A percentile compares a stretch with the other conserved stretches of the same genome.
Conservation (phyloP, 148 eudicot genomes). For the Pouteria glomerata region DNA sequence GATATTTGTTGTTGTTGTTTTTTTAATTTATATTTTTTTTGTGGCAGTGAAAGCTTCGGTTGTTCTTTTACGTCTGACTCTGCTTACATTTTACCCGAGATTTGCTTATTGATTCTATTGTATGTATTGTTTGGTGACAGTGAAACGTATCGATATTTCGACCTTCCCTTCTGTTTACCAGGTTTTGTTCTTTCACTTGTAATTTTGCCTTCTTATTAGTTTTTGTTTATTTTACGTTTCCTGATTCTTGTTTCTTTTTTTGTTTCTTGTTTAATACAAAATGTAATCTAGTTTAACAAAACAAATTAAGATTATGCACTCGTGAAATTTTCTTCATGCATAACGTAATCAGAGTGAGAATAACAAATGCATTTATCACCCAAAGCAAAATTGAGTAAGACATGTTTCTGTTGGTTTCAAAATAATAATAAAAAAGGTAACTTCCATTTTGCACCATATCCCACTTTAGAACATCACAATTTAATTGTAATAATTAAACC, state of each 20-base stretch:
- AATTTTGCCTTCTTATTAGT: background rate
- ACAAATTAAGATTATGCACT: background rate
- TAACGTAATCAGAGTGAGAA: no score
- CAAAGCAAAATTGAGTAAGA: no score
- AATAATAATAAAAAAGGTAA: no score
- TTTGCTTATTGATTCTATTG: background rate
- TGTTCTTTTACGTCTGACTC: background rate
- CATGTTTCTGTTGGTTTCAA: no score
- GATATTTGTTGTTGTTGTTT: background rate
- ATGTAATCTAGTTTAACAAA: no score
- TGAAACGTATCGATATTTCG: slow-evolving; percentile 29
- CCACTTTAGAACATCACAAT: no score
- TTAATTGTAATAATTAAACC: no score
- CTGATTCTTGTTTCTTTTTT: background rate
- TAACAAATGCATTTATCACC: no score
- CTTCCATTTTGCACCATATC: no score
- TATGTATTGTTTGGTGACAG: slow-evolving; percentile 9
- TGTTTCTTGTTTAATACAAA: background rate
- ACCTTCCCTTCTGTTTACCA: slow-evolving; percentile 32
- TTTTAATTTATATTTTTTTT: no score
- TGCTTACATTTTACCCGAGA: background rate
- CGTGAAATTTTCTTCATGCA: background rate
- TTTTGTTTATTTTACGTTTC: background rate
- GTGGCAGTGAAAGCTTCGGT: background rate
- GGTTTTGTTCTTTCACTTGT: slow-evolving; percentile 7